Base-by-base conservation (phyloP, 1,284 basidiomycete genomes). In the Trichosporon sp. region DNA sequence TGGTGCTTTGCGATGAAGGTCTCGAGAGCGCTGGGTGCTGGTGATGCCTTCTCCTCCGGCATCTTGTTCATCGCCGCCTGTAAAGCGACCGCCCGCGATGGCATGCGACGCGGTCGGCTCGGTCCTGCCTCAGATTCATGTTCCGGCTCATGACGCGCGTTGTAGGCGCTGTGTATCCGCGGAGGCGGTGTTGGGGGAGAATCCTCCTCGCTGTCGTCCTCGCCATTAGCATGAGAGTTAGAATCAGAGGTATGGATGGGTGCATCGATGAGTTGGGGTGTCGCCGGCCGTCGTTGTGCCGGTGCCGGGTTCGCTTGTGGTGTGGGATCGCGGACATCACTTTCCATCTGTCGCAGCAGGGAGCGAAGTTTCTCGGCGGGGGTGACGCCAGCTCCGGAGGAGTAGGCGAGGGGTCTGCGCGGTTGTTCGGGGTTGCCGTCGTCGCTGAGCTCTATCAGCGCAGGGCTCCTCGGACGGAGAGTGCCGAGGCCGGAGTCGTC, bases 141-240 rank as follows among this genome's bases (percentile, higher is more conserved):
- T 19, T 48, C 43, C 14, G 43, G 38, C 65, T 68, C 31, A 19
- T 38, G 2, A 54, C 67, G 21, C 54, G 64, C 6, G 56, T 54
- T 6, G 64, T 82, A 81, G 0, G 80, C 76, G 67, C 80, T 81
- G 19, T 68, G 70, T 38, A 82, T 74, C 35, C 81, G 69, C 37
- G 77, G 73, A 1, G 81, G 81, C 1, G 81, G 81, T 12, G 78
- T 78, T 5, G 81, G 80, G 11, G 80, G 81, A 21, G 46, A 56
- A 7, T 26, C 64, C 37, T 37, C 65, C 16, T 46, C 43, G 46
- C 56, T 61, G 16, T 43, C 63, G 2, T 40, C 66, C 7, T 67
- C 59, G 11, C 14, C 21, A 1, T 68, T 10, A 48, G 65, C 31
- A 51, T 32, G 10, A 11, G 59, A 37, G 59, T 63, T 63, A 2